These are phyloP conservation scores for Neurospora intermedia DNA, from an alignment of 495 filamentous ascomycete species.

Conservation along the genomic window DNA sequence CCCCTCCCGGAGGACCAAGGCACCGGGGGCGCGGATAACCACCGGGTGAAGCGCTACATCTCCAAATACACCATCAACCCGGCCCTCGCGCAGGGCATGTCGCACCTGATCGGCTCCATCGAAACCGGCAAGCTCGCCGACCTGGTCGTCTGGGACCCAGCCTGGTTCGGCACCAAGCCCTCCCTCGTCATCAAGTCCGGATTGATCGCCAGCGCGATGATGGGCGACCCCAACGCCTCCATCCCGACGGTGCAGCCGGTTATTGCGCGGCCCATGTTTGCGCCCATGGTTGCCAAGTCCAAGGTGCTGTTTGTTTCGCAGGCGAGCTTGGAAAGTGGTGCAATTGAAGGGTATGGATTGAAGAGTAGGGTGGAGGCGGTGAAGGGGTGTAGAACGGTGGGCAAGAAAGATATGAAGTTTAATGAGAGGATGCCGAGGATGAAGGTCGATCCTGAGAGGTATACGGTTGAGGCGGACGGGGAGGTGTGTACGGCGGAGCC, in stretches of 20 bases:
- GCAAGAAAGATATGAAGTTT: constrained; percentile 90
- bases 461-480: constrained; percentile 83
- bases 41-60: constrained; percentile 85
- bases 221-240: constrained; percentile 92
- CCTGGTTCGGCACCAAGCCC: constrained; percentile 85
- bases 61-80: constrained; percentile 98
- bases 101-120: constrained; percentile 76
- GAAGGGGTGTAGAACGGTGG: constrained; percentile 63
- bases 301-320: constrained; percentile 80
- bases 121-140: constrained; percentile 91
- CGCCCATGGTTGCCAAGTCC: constrained; percentile 54
- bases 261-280: constrained; percentile 82
- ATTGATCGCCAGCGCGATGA: constrained; percentile 74
- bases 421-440: constrained; percentile 85
- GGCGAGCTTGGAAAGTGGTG: constrained; percentile 53
- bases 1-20: constrained; percentile 64
- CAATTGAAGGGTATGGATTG: constrained; percentile 59
- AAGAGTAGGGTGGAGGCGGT: constrained; percentile 76
- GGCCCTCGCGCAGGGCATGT: constrained; percentile 87
- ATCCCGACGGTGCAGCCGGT: constrained; percentile 88
- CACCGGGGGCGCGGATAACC: constrained; percentile 72
- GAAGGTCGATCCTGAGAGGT: constrained; percentile 88
- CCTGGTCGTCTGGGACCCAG: constrained; percentile 79
- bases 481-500: constrained; percentile 66
- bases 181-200: constrained; percentile 78